Base-by-base conservation (phyloP, 768 basidiomycete species). In the Lentinus brumalis region DNA sequence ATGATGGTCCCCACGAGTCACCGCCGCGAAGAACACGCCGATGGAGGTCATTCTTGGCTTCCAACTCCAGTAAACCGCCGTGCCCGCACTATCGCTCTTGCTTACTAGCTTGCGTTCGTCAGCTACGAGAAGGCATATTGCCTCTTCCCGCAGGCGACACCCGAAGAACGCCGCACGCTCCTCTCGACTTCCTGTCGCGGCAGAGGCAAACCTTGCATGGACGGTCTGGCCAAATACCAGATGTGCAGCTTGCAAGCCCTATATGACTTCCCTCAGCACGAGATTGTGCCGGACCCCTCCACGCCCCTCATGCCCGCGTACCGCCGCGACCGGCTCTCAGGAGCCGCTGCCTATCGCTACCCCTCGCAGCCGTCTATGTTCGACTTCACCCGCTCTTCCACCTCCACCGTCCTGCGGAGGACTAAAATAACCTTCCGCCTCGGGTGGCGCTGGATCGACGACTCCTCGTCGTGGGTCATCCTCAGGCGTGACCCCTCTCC, bases 21-120 rank as follows among this genome's bases (percentile, higher is more conserved):
- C 64, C 16, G 54, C 64, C 16, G 35, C 62, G n/a, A 55, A 50
- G 45, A 39, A 64, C 45, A 53, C 50, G 14, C 60, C 63, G 29
- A 52, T 66, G 51, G 57, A 54, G 18, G 49, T 45, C 40, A 54
- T 66, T 30, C 59, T 64, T 40, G 62, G 53, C 41, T 66, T 64
- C 57, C n/a, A 59, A 61, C 54, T 63, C 62, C 41, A 66, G 61
- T 62, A 50, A 16, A 54, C 30, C 29, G 38, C 50, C n/a, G 29
- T 15, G 11, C 8, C 21, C 35, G 18, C 15, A 75, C 0, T 75
- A 75, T 30, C 67, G 72, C 26, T 54, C n/a, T n/a, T n/a, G n/a
- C n/a, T 21, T n/a, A 53, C n/a, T 44, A 78, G 78, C 78, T 1
- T 75, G 75, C 59, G 79, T 79, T 80, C 0, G 76, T 82, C 60